Evolutionary conservation across 2,329 filamentous ascomycete genomes (phyloP), one percentile per base, ranked within the genome.

Genomic region (Neopestalotiopsis clavispora): DNA sequence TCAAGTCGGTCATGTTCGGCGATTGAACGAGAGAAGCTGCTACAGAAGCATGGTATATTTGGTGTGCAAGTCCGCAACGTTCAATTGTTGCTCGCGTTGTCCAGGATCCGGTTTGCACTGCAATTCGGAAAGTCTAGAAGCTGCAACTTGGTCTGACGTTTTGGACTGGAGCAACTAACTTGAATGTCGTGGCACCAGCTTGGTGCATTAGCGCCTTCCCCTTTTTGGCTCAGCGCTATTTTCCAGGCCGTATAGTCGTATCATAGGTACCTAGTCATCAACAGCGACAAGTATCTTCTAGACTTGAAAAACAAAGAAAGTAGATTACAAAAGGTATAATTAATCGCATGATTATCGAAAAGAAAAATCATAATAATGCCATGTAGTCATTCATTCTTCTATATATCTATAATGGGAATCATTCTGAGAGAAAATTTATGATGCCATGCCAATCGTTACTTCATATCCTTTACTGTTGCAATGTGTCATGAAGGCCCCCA

Each of bases 1-100:
- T 94, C 69, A 94, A 84, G 78, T 95, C 87, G 71, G 84, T 80
- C 84, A 89, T 88, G 38, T 38, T 34, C 23, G 59, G 20, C 17
- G 34, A 13, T 62, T 30, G 32, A n/a, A n/a, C n/a, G 30, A 62
- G 17, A 14, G 23, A 34, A 62, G 34, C 1, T 17, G 13, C 59
- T 62, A 62, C 1, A 13, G 17, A n/a, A 20, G 17, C 34, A 62
- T 62, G 40, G 59, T 40, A n/a, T 20, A 17, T 34, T 20, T 20
- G n/a, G 45, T 4, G n/a, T 9, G 45, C n/a, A 17, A 52, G 45
- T 52, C 6, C 20, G 17, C 20, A 52, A 20, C 17, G 45, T 28
- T 28, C 23, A 28, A 28, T 28, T 28, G 23, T 52, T 23, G 45
- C 4, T 52, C 57, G 23, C 30, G 23, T 59, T n/a, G 10, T 30